phyloP scores from a whole-genome alignment of 352 stramenopile genomes.

The Pythium angustatum region DNA sequence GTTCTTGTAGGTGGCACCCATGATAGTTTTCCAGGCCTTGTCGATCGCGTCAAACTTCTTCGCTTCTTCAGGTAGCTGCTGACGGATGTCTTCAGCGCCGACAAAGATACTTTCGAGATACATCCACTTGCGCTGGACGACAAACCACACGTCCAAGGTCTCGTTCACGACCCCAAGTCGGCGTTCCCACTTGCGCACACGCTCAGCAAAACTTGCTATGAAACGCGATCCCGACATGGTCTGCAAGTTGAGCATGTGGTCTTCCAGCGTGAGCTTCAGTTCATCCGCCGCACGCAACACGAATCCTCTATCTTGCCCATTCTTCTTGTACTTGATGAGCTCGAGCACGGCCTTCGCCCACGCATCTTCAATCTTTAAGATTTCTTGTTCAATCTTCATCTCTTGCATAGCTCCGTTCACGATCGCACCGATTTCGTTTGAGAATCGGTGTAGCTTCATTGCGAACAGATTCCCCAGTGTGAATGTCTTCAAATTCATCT shows the following conservation, averaged over 20 bases:
- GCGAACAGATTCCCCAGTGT: conserved; percentile 91
- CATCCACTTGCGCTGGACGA: conserved; percentile 95
- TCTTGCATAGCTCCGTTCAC: conserved; percentile 94
- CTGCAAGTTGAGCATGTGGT: conserved; percentile 89
- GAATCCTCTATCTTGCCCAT: conserved; percentile 82
- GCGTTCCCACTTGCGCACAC: conserved; percentile 92
- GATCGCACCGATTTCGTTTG: conserved; percentile 90
- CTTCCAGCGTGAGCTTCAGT: conserved; percentile 80
- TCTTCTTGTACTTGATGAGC: conserved; percentile 93
- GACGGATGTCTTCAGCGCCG: conserved; percentile 91
- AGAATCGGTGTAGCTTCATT: conserved; percentile 92
- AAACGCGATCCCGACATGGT: conserved; percentile 92
- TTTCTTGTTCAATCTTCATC: conserved; percentile 93
- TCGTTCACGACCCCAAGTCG: conserved; percentile 90
- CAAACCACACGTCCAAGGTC: conserved; percentile 92
- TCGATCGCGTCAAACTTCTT: conserved; percentile 94
- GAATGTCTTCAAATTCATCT: conserved; percentile 93
- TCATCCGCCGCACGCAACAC: conserved; percentile 84
- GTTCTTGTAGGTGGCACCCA: conserved; percentile 91
- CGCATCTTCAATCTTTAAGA: conserved; percentile 91
- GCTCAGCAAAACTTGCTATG: conserved; percentile 88
- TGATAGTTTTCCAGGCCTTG: conserved; percentile 93
- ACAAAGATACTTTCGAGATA: conserved; percentile 96
- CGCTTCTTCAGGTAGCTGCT: conserved; percentile 92
- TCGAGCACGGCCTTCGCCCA: conserved; percentile 90